These are phyloP conservation scores for Aspergillus terreus DNA, from an alignment of 2,329 filamentous ascomycete genomes.

Conservation along the genomic window DNA sequence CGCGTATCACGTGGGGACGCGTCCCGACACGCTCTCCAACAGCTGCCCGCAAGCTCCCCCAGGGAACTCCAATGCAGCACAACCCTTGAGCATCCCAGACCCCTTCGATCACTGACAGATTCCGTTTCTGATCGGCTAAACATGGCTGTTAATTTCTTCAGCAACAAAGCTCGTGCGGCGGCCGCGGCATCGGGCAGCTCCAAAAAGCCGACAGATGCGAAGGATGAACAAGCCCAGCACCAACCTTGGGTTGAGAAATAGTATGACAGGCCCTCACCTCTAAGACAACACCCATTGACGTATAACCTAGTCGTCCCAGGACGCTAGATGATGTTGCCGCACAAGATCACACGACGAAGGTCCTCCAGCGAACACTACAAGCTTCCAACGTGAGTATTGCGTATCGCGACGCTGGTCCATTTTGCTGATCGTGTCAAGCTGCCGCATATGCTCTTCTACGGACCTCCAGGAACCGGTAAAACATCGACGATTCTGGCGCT, in stretches of 20 bases:
- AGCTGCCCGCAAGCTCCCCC: neutral
- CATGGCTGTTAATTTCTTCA: constrained; percentile 84
- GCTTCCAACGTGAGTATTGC: constrained; percentile 70
- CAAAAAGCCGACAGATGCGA: constrained; percentile 62
- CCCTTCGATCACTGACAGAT: neutral
- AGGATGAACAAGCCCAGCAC: constrained; percentile 61
- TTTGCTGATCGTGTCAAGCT: constrained; percentile 50
- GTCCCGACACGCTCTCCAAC: constrained; percentile 19
- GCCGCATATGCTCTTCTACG: constrained; percentile 99
- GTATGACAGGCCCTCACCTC: constrained; percentile 46
- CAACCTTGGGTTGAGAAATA: constrained; percentile 99
- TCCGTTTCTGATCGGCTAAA: neutral
- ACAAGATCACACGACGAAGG: constrained; percentile 93
- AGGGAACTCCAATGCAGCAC: too few relatives aligned
- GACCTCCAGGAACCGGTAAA: constrained; percentile 94
- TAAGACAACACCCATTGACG: neutral
- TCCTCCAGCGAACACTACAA: constrained; percentile 88
- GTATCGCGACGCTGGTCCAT: neutral
- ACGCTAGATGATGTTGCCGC: constrained; percentile 91
- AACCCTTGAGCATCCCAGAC: neutral
- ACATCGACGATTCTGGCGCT: constrained; percentile 96
- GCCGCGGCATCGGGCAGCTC: constrained; percentile 68
- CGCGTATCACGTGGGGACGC: constrained; percentile 35
- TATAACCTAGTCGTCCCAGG: constrained; percentile 75
- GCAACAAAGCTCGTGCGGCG: constrained; percentile 77